Base-by-base conservation (phyloP, 805 yeast species). In the Blastobotrys americana region DNA sequence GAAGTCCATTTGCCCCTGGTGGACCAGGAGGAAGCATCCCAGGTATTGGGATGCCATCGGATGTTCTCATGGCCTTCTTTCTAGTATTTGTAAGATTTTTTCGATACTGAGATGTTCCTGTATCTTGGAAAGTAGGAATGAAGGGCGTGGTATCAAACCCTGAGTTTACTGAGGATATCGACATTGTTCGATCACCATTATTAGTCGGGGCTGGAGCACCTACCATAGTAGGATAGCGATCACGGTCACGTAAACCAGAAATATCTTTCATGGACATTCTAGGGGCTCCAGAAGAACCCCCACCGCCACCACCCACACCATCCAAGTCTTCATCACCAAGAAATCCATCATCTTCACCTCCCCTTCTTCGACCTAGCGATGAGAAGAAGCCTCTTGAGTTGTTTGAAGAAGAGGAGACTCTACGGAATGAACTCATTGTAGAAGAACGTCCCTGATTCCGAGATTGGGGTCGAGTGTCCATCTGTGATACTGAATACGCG, bases 91-190 rank as follows among this genome's bases (percentile, higher is more conserved):
- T 45, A 36, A 55, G 42, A 33, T 55, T 53, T 39, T 55, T 54
- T 13, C 59, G 42, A 37, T 55, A 55, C 37, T 50, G 48, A 5
- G 42, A 9, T 15, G 39, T 46, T 9, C 28, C 39, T 22, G 38
- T 38, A 3, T 44, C 45, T 10, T 45, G 43, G 17, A 64, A 42
- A 43, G 55, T 58, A 23, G 68, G 68, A 37, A 64, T 61, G 33
- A 63, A 50, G 17, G 68, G 68, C 21, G 67, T 57, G 5, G 68
- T 55, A 47, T 64, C 67, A 45, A 51, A 57, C 31, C 62, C 55
- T 17, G 46, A 28, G 20, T 50, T 42, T 62, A 57, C 58, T 20
- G 58, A 44, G n/a, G 57, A 54, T 42, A 61, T 54, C 5, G 61
- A 54, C 62, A 58, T 55, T 16, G 66, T 50, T 5, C 64, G 48